Base-by-base conservation (phyloP, 208 protist species). In the Angomonas ambiguus region DNA sequence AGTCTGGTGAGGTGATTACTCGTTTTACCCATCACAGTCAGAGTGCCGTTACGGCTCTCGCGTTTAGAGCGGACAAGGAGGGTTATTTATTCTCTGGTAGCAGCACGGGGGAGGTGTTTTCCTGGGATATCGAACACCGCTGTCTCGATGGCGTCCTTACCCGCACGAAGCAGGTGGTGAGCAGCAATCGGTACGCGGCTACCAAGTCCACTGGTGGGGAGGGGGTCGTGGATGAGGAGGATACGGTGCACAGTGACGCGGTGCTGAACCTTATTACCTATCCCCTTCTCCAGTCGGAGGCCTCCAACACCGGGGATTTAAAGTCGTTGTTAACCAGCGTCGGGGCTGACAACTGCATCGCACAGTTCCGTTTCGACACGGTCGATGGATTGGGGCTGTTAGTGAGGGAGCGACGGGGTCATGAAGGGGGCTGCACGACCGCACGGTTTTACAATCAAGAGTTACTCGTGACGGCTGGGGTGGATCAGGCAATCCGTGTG, bases 321-420 rank as follows among this genome's bases (percentile, higher is more conserved):
- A 65, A 68, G 25, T 41, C 83, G 27, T 62, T 91, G 45, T 76
- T 97, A 35, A 71, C 94, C 28, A 92, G 84, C n/a, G 87, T 77
- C n/a, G 82, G 88, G 33, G 85, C 78, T 13, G 92, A 97, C 72
- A 97, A 97, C 78, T 76, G 85, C 18, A 62, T 97, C 11, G 70
- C 88, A 73, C 86, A 94, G 63, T 97, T 94, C 76, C 83, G 87
- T 67, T 94, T 97, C 74, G 89, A 96, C 77, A 96, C 88, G 0
- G 84, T 95, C 11, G 88, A 95, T 53, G 87, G 87, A 13, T 73
- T 85, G 30, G 88, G 88, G 1, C 56, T 85, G 32, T 58, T 96
- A 24, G 74, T 94, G 59, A 85, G 90, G 18, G 87, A 95, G 77
- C 87, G 92, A 24, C 83, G 89, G 38, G 92, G 92, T 13, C 92